Base-by-base conservation (phyloP, 192 early-diverging fungal genomes). In the Irineochytrium annulatum region DNA sequence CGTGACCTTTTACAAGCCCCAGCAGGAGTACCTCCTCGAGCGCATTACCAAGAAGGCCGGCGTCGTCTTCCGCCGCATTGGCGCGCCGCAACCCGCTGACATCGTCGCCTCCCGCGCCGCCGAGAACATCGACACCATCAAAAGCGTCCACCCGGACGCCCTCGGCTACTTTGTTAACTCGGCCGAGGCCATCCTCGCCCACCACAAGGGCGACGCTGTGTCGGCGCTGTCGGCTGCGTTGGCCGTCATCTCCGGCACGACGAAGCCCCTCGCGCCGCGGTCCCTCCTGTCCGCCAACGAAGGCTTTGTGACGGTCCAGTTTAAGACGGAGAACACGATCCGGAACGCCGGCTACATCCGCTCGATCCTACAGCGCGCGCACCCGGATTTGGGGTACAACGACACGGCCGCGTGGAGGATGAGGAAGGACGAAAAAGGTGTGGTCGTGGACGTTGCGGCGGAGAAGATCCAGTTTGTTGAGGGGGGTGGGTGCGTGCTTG, bases 1-100 rank as follows among this genome's bases (percentile, higher is more conserved):
- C 68, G 88, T 98, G 30, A 96, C 93, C 24, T 97, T 95, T 75
- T 95, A 83, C 75, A 95, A 94, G 63, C 78, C 88, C 20, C 75
- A 82, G 32, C 92, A 96, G 76, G 83, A 88, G 68, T 90, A 87
- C 65, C 82, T 92, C 65, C 71, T 94, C 26, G 67, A 79, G 29
- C 85, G 79, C 62, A 95, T 98, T 60, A 73, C 86, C 59, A 74
- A 80, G 57, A 72, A 78, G 46, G 86, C 93, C 3, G 61, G 65
- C 22, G 87, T 94, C 57, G 72, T 80, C 51, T 93, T 95, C 72
- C 81, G 84, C 63, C 77, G 78, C 39, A 83, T 90, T 56, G 78
- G 84, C 19, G 88, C 93, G 22, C 95, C 95, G 26, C 92, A 93
- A 68, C 84, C 93, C 46, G 77, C 83, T 55, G 95, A 95, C 67